Evolutionary conservation across 2,329 filamentous ascomycete species (phyloP).

Genomic region (Cladophialophora bantiana): DNA sequence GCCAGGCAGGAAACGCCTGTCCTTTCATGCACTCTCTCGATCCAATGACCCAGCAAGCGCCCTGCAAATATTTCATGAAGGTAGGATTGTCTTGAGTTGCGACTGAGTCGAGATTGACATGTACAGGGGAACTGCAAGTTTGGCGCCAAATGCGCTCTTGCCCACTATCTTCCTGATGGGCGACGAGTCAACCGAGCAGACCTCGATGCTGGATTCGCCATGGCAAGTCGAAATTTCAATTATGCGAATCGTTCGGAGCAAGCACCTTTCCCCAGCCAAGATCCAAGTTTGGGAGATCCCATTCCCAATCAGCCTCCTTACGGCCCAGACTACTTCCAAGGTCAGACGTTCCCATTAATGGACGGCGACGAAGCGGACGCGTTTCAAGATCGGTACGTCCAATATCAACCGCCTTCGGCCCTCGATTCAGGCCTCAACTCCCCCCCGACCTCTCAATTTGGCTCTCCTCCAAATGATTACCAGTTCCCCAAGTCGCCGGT

Average conservation of each 20-base stretch:
- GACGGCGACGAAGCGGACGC: conserved; percentile 52
- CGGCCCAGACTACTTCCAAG: conserved; percentile 43
- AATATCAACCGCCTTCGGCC: conserved; percentile 60
- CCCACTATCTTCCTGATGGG: conserved; percentile 93
- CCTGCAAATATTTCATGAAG: conserved; percentile 99
- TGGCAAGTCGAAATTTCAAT: conserved; percentile 43
- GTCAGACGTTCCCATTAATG: conserved; percentile 52
- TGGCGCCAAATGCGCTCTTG: conserved; percentile 94
- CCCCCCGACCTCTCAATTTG: conserved; percentile 71
- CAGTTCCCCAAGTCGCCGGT: conserved; percentile 81
- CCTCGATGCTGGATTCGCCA: conserved; percentile 56
- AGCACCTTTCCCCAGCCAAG: conserved; percentile 67
- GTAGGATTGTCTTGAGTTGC: conserved; percentile 57
- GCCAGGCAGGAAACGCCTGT: conserved; percentile 93
- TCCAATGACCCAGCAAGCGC: conserved; percentile 79
- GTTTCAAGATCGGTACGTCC: conserved; percentile 43
- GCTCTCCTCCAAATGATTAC: conserved; percentile 80
- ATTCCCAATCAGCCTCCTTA: conserved; percentile 67
- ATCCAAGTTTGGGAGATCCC: conserved; percentile 76
- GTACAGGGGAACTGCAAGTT: conserved; percentile 96
- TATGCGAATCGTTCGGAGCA: conserved; percentile 68
- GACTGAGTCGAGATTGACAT: conserved; percentile 39
- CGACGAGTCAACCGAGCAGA: conserved; percentile 82
- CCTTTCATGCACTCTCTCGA: conserved; percentile 95
- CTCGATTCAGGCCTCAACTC: conserved; percentile 67